Evolutionary conservation across 768 basidiomycete species (phyloP).

Genomic region (Termitomyces sp.): DNA sequence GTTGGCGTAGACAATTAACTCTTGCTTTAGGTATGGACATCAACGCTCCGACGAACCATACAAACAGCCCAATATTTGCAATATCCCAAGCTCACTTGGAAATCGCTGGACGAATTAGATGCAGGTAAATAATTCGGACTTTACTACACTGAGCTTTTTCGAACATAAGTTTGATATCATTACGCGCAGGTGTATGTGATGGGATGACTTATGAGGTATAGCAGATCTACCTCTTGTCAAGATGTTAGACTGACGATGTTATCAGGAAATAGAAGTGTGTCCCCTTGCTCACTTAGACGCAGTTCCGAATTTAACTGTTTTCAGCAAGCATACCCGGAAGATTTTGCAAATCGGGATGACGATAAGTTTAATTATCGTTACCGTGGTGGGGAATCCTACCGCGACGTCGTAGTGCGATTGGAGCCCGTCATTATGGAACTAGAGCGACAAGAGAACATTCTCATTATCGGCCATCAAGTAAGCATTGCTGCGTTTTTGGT

Average conservation of each 20-base stretch:
- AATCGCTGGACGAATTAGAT: conserved; percentile 95
- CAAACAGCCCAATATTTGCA: conserved; percentile 82
- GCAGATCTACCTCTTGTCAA: not conserved
- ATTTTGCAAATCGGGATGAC: conserved; percentile 96
- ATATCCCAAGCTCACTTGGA: conserved; percentile 95
- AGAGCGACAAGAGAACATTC: conserved; percentile 94
- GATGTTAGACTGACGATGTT: not conserved
- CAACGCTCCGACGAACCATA: conserved; percentile 89
- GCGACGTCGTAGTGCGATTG: conserved; percentile 91
- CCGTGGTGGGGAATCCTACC: conserved; percentile 94
- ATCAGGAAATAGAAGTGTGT: conserved; percentile 77
- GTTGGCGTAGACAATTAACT: not conserved
- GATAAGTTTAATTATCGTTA: conserved; percentile 99
- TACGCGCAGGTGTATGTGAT: conserved; percentile 78
- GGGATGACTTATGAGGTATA: conserved; percentile 91
- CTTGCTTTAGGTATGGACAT: conserved; percentile 85
- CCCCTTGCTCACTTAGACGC: not conserved
- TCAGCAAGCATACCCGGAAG: conserved; percentile 92
- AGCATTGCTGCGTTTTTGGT: conserved; percentile 3
- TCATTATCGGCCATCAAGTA: conserved; percentile 95
- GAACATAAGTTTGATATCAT: not conserved
- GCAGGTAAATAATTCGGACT: conserved; percentile 48
- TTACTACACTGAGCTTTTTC: not conserved
- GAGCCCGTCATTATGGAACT: conserved; percentile 99
- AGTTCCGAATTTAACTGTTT: not conserved